phyloP scores from a whole-genome alignment of 2,329 filamentous ascomycete species.

The Fulvia fulva region DNA sequence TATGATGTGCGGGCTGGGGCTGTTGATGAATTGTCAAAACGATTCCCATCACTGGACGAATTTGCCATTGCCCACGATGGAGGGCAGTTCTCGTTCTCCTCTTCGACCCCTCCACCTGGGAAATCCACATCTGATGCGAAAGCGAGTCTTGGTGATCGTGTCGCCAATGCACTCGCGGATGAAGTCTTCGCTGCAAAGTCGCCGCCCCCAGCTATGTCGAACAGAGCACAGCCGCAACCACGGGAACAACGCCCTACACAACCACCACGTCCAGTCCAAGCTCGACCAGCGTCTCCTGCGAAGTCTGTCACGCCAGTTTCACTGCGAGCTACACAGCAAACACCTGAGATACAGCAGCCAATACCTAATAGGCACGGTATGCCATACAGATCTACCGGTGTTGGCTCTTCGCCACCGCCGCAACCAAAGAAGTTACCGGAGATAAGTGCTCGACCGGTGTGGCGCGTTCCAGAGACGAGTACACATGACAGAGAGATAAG shows the following conservation, averaged over 20 bases:
- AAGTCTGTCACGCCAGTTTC: constrained; percentile 9
- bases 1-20: constrained; percentile 46
- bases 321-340: background rate
- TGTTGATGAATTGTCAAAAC: constrained; percentile 74
- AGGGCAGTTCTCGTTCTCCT: constrained; percentile 19
- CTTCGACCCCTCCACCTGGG: constrained; percentile 7
- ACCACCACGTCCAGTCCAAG: constrained; percentile 21
- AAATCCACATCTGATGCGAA: constrained; percentile 45
- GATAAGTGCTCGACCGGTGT: constrained; percentile 46
- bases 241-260: constrained; percentile 23
- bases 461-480: constrained; percentile 48
- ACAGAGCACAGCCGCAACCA: constrained; percentile 17
- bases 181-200: constrained; percentile 63
- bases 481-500: constrained; percentile 46
- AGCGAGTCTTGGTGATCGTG: constrained; percentile 59
- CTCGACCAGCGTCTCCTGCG: constrained; percentile 7
- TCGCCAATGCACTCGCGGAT: constrained; percentile 75
- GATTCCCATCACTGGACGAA: constrained; percentile 88
- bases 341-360: constrained; percentile 38
- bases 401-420: constrained; percentile 41
- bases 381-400: constrained; percentile 58
- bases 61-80: constrained; percentile 81
- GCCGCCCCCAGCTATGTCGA: constrained; percentile 1
- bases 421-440: constrained; percentile 37
- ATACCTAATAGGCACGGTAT: constrained; percentile 43